These are phyloP conservation scores for Trichoderma breve DNA, from an alignment of 2,329 filamentous ascomycete genomes.

Conservation along the genomic window DNA sequence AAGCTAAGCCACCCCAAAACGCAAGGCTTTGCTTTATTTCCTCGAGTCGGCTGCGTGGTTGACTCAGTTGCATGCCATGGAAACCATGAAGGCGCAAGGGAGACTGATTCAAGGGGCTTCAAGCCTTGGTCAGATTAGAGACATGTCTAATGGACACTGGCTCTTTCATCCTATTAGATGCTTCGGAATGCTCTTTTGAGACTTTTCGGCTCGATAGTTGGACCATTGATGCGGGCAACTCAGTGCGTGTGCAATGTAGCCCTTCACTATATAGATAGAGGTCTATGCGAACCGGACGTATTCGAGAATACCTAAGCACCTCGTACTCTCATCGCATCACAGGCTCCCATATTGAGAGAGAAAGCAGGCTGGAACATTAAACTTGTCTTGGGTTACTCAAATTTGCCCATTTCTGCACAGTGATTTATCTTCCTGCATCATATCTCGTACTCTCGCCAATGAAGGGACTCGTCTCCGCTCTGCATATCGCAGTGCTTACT, in stretches of 20 bases:
- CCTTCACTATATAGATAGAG: not conserved
- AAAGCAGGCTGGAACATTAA: not conserved
- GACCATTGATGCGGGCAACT: not conserved
- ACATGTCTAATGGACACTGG: conserved; percentile 1
- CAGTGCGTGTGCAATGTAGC: not conserved
- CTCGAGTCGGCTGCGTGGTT: not conserved
- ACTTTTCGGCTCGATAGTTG: not conserved
- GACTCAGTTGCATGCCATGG: not conserved
- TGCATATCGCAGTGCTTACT: not conserved
- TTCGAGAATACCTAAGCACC: not conserved
- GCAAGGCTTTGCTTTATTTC: not conserved
- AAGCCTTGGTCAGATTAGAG: not conserved
- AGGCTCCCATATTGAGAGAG: not conserved
- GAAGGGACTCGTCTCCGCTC: conserved; percentile 5
- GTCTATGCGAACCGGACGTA: not conserved
- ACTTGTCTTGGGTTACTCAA: not conserved
- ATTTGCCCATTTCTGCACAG: not conserved
- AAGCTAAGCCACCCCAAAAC: not conserved
- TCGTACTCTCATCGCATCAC: not conserved
- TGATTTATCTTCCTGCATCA: not conserved
- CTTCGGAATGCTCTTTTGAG: not conserved
- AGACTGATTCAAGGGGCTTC: not conserved
- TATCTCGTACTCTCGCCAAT: not conserved
- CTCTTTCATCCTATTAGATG: not conserved
- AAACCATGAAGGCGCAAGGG: not conserved